Percentiles rank a stretch among this genome's conserved stretches.
Evolutionary conservation across 2,329 filamentous ascomycete species (phyloP).

Genomic region (Sodiomyces alkalinus): DNA sequence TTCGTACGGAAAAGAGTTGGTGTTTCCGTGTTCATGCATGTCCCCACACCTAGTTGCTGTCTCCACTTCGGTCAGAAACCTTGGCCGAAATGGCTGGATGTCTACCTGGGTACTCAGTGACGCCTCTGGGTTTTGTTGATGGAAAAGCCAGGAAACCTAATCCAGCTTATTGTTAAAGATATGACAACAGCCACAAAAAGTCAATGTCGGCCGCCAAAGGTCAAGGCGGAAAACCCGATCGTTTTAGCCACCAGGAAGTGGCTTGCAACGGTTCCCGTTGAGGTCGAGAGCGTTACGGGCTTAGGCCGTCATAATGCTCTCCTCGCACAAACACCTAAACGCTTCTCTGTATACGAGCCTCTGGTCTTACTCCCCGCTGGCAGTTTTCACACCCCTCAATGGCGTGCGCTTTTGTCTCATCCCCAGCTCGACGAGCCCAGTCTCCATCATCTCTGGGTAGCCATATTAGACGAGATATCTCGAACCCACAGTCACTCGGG

Average conservation of each 20-base stretch:
- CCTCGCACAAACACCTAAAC: constrained; percentile 30
- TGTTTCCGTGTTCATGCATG: too few species aligned
- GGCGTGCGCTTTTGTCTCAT: constrained; percentile 20
- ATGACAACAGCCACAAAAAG: too few species aligned
- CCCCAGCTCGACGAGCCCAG: constrained; percentile 9
- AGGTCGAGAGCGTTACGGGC: constrained; percentile 3
- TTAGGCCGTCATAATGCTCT: constrained; percentile 14
- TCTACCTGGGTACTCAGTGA: too few species aligned
- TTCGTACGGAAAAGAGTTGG: too few species aligned
- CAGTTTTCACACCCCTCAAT: constrained; percentile 31
- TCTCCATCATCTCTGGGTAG: constrained; percentile 26
- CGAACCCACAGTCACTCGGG: constrained; percentile 21
- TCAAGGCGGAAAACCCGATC: constrained; percentile 20
- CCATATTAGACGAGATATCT: constrained; percentile 32
- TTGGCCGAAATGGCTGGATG: too few species aligned
- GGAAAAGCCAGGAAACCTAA: too few species aligned
- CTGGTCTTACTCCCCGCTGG: constrained; percentile 45
- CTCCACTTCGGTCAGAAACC: too few species aligned
- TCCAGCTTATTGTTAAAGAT: too few species aligned
- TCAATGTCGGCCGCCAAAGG: constrained; percentile 10
- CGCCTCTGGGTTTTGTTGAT: too few species aligned
- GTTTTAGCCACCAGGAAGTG: constrained; percentile 19
- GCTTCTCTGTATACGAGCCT: constrained; percentile 45
- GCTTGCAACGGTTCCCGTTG: constrained; percentile 13
- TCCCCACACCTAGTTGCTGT: too few species aligned